Conservation (phyloP, 2,329 filamentous ascomycete species). For the Sarocladiaceae sp. region DNA sequence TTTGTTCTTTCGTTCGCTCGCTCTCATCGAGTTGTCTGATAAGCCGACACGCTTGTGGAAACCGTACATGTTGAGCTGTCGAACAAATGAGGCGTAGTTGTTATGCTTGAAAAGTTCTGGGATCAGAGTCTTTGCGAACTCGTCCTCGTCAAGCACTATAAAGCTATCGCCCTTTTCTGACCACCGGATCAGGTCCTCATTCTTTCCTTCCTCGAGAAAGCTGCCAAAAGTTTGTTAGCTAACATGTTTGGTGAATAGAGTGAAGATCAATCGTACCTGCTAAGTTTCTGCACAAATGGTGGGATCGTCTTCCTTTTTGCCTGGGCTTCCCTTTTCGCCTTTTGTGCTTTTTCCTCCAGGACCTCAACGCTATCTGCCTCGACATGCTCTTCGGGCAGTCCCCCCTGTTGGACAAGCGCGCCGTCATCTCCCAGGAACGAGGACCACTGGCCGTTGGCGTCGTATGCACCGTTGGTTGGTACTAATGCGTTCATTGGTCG, state of each 20-base stretch:
- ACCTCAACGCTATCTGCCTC: constrained; percentile 70
- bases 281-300: constrained; percentile 94
- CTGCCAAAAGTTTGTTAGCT: constrained; percentile 37
- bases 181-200: constrained; percentile 94
- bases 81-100: constrained; percentile 94
- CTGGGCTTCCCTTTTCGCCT: constrained; percentile 82
- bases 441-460: background rate
- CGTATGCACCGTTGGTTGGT: constrained; percentile 29
- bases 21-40: constrained; percentile 95
- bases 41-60: constrained; percentile 94
- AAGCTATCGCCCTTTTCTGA: constrained; percentile 95
- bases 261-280: constrained; percentile 60
- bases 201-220: constrained; percentile 88
- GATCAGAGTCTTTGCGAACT: constrained; percentile 94
- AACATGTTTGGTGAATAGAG: background rate
- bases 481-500: constrained; percentile 42
- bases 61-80: constrained; percentile 94
- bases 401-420: constrained; percentile 29
- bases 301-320: constrained; percentile 92
- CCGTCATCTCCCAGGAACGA: constrained; percentile 10
- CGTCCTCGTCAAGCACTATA: constrained; percentile 93
- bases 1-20: constrained; percentile 94
- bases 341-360: constrained; percentile 70
- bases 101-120: constrained; percentile 99
- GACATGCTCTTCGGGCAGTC: constrained; percentile 22